Evolutionary conservation across 768 basidiomycete species (phyloP), one percentile per base, ranked within the genome.

Genomic region (Lanmaoa rubissima): DNA sequence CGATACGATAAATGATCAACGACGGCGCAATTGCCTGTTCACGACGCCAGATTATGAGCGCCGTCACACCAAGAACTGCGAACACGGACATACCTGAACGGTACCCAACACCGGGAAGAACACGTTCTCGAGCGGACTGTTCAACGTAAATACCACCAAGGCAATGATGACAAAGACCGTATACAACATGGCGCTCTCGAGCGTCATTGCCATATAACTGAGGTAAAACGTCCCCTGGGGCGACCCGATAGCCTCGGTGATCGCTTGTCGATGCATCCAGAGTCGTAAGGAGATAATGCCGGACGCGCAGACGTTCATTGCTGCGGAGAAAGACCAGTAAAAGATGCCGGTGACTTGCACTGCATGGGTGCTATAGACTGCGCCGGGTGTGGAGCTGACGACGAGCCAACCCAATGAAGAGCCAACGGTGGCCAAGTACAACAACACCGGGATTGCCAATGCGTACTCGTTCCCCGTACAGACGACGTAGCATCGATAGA

Each of bases 401-500:
- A 62, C 13, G 26, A 67, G 53, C 57, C 55, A 66, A 24, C 57
- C 64, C 0, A 66, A 2, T 1, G 66, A 66, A 3, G 64, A 3
- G 1, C 43, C 61, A 10, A 66, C 11, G 31, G 57, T 63, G 41
- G 48, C 43, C 17, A 67, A 13, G n/a, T 69, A 67, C n/a, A 67
- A 24, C 2, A 58, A 2, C 5, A 13, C 34, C 2, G 66, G 61
- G 0, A 50, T 1, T 6, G 21, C 35, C 0, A 62, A 0, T 0
- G 32, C 42, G 26, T 4, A 35, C 32, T 16, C 28, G 54, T 59
- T 53, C 2, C 35, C 57, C 59, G 50, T 55, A 41, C 61, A 66
- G 35, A 69, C 55, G 42, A 67, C 28, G 35, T 69, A 52, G 24
- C 61, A 69, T 9, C 67, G 67, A 26, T 67, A 67, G 28, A 67